Base-by-base conservation (phyloP, 345 rosid genomes). In the Anastatica hierochuntica region DNA sequence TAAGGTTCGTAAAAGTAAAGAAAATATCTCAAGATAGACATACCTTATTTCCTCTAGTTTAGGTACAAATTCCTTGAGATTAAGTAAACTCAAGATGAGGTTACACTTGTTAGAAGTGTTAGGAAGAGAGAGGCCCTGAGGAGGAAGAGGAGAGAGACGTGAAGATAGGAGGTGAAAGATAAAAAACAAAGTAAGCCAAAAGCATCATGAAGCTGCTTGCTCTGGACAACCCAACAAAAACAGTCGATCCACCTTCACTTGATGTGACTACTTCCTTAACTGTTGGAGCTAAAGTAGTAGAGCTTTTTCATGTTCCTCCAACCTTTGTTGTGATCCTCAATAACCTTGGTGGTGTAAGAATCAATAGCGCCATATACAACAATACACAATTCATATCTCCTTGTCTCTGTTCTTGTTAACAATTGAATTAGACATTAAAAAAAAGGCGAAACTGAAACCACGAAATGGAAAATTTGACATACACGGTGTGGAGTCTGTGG, bases 141-240 rank as follows among this genome's bases (percentile, higher is more conserved):
- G 37, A 43, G 19, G 59, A 35, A 46, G 60, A 17, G 63, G 57
- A 41, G 63, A 41, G 21, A 56, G 11, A 38, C 83, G 72, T 60
- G 81, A 88, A 44, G 94, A 81, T 72, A 76, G 81, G 0, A 90
- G 75, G 70, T 90, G 97, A 79, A 90, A 90, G 76, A 83, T 48
- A 23, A 90, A 83, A 90, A 18, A 84, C 84, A 39, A 80, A 41
- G 61, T 89, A 85, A 26, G 87, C 85, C 9, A 82, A 27, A 30
- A 90, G 88, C 90, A 85, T 90, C n/a, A 73, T 40, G 19, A 82
- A 69, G 82, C 98, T 84, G 73, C 96, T 80, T 15, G 72, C 83
- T 77, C 97, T 76, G 0, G 97, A 90, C 67, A 90, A 55, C 29
- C 66, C 66, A 40, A 90, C 84, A 11, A 66, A 67, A 49, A 40